Base-by-base conservation (phyloP, 768 basidiomycete genomes). In the Suillus discolor region DNA sequence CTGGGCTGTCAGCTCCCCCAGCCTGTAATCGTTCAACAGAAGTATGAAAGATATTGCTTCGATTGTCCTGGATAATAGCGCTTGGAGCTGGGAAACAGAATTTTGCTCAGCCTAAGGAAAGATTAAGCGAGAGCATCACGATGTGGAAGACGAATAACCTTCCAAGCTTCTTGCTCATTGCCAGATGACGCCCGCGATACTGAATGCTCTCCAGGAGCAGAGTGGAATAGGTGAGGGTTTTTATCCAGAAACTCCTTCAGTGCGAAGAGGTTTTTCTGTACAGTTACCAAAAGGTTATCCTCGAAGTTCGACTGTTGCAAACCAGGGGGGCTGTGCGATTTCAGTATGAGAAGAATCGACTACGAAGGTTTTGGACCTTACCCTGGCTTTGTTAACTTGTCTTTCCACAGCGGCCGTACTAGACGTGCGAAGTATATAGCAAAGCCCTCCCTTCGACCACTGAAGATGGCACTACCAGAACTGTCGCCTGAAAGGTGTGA, bases 1-100 rank as follows among this genome's bases (percentile, higher is more conserved):
- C 93, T 90, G 87, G 42, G 88, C 80, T 64, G 97, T 87, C 36
- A 97, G 83, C 67, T 97, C 94, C 20, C 91, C 87, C 28, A 99
- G 82, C 64, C 88, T 87, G 79, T 98, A 97, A 73, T 99, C 97
- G 70, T 88, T 94, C 61, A 99, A 81, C 23, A 99, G 87, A 34
- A 99, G 83, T 61, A 99, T 82, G 76, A 99, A 99, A 0, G 95
- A 94, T 64, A 99, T 87, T 0, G 94, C 97, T 77, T 99, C 97
- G 59, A 98, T 93, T 6, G 94, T 89, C 72, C 96, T 88, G 12
- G 85, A 86, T 55, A 99, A 79, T 54, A 99, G 84, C 23, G 84
- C 79, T 57, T 89, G 83, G 8, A 97, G 79, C 73, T 93, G 89
- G n/a, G 83, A 80, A n/a, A 93, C 89, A 18, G 94, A 95, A 59